These are phyloP conservation scores for Colletotrichum phormii DNA, from an alignment of 2,329 filamentous ascomycete genomes.

Conservation along the genomic window DNA sequence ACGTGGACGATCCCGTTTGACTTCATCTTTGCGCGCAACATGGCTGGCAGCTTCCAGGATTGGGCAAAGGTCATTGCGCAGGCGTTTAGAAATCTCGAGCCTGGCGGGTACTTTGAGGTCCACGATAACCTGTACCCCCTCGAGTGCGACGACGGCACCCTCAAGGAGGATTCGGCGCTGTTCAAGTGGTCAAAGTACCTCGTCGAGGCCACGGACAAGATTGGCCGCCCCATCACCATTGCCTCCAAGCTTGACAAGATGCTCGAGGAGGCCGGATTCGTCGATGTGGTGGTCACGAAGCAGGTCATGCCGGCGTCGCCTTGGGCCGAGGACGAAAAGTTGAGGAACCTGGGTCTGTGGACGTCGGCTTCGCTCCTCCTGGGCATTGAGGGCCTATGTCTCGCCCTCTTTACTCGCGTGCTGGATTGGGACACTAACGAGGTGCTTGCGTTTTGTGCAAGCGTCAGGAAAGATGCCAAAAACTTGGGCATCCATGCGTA, in stretches of 20 bases:
- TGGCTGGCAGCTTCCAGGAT: conserved; percentile 44
- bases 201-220: conserved; percentile 38
- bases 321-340: conserved; percentile 55
- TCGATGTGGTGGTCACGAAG: conserved; percentile 42
- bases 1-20: conserved; percentile 43
- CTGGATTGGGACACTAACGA: conserved; percentile 40
- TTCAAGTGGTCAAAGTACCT: conserved; percentile 58
- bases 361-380: conserved; percentile 38
- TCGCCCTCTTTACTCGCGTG: conserved; percentile 42
- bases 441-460: conserved; percentile 40
- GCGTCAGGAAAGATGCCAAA: conserved; percentile 42
- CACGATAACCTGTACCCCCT: conserved; percentile 46
- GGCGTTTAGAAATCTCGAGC: conserved; percentile 26
- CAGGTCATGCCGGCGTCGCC: conserved; percentile 51
- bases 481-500: conserved; percentile 44
- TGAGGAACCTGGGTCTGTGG: conserved; percentile 51
- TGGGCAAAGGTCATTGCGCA: conserved; percentile 39
- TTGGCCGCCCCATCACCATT: conserved; percentile 25
- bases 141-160: conserved; percentile 45
- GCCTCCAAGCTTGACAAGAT: conserved; percentile 36
- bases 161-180: conserved; percentile 38
- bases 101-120: conserved; percentile 46
- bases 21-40: conserved; percentile 48
- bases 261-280: conserved; percentile 44
- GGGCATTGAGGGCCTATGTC: conserved; percentile 39